phyloP scores from a whole-genome alignment of 805 yeast genomes.

The Tanozyma kutaoensis region DNA sequence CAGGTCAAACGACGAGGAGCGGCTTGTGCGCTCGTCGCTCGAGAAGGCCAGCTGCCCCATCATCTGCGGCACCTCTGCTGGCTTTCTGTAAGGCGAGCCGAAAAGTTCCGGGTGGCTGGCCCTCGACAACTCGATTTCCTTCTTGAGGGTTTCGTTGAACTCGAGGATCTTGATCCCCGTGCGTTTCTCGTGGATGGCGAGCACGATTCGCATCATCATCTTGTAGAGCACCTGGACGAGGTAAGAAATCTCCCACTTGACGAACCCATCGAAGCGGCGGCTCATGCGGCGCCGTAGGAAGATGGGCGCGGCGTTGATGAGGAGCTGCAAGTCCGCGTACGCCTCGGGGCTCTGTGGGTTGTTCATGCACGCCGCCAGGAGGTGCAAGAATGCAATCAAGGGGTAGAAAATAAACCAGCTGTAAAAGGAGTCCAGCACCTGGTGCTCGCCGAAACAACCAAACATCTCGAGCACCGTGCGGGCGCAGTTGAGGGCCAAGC shows the following conservation, averaged over 20 bases:
- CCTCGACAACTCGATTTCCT: background rate
- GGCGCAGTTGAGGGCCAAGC: background rate
- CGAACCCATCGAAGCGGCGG: background rate
- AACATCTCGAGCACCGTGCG: background rate
- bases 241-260: slow-evolving; percentile 2
- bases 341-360: background rate
- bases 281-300: slow-evolving; percentile 1
- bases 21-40: slow-evolving; percentile 1
- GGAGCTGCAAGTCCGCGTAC: background rate
- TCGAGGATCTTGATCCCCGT: background rate
- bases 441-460: no score
- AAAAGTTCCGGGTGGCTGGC: slow-evolving; percentile 1
- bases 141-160: background rate
- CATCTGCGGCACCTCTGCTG: slow-evolving; percentile 1
- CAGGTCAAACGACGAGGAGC: slow-evolving; percentile 5
- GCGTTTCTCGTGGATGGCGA: background rate
- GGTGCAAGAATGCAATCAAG: background rate
- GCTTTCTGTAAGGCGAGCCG: no score
- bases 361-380: background rate
- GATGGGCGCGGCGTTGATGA: slow-evolving; percentile 1
- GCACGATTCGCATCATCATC: background rate
- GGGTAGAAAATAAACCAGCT: background rate
- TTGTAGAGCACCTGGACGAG: background rate
- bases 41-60: slow-evolving; percentile 1
- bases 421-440: background rate